phyloP scores from a whole-genome alignment of 2,329 filamentous ascomycete genomes.

The Fusarium concolor region DNA sequence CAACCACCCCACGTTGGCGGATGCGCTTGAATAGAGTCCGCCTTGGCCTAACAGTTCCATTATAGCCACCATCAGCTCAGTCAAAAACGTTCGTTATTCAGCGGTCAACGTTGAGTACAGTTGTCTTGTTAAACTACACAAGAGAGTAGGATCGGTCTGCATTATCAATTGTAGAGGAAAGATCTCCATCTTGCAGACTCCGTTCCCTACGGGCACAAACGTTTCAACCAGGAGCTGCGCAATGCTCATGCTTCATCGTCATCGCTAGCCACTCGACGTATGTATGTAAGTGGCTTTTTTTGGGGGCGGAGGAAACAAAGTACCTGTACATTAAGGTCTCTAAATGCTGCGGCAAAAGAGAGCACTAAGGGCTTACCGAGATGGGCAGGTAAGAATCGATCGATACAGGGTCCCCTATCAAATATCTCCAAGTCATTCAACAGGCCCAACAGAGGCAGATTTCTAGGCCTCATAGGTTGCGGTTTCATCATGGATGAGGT shows the following conservation, averaged over 20 bases:
- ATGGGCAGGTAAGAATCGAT: slow-evolving; percentile 34
- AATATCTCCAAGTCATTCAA: slow-evolving; percentile 5
- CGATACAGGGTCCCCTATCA: slow-evolving; percentile 24
- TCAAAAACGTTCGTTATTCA: slow-evolving; percentile 13
- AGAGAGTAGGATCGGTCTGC: background rate
- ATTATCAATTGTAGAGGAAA: background rate
- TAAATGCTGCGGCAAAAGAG: slow-evolving; percentile 1
- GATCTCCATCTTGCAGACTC: background rate
- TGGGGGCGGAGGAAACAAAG: slow-evolving; percentile 20
- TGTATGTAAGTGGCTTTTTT: slow-evolving; percentile 35
- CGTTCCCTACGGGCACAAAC: background rate
- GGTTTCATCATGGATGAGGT: slow-evolving; percentile 6
- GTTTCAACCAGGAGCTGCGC: slow-evolving; percentile 16
- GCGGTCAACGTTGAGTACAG: slow-evolving; percentile 11
- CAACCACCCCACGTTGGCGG: slow-evolving; percentile 30
- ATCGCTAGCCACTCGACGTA: slow-evolving; percentile 20
- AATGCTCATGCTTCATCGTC: slow-evolving; percentile 37
- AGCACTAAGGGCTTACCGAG: slow-evolving; percentile 29
- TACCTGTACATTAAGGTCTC: slow-evolving; percentile 18
- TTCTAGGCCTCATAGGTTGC: slow-evolving; percentile 5
- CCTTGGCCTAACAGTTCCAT: slow-evolving; percentile 22
- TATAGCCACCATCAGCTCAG: slow-evolving; percentile 29
- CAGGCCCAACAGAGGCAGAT: background rate
- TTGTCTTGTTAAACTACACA: too few species aligned
- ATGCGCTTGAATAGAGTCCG: slow-evolving; percentile 25